phyloP scores from a whole-genome alignment of 78 protist genomes.

The Tieghemostelium lacteum region DNA sequence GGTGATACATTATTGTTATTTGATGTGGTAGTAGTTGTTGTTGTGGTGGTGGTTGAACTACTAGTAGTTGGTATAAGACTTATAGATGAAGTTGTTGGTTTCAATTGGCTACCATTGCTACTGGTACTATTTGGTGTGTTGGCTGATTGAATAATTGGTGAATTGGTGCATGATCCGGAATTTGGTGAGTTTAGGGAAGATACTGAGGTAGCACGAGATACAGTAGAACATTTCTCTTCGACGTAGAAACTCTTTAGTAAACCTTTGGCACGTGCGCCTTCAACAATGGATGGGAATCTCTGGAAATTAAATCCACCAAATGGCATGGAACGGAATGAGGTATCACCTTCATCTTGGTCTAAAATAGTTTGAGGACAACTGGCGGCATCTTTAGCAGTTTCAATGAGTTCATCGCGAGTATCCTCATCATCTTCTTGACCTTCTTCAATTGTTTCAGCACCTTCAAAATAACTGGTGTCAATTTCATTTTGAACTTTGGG shows the following conservation, averaged over 20 bases:
- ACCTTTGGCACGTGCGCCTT: constrained; percentile 72
- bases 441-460: constrained; percentile 23
- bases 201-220: constrained; percentile 36
- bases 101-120: too few species aligned
- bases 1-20: constrained; percentile 21
- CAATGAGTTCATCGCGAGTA: constrained; percentile 42
- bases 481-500: constrained; percentile 74
- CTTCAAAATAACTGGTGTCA: constrained; percentile 49
- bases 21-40: background rate
- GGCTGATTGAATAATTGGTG: constrained; percentile 29
- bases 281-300: constrained; percentile 70
- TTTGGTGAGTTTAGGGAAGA: constrained; percentile 28
- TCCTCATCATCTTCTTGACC: constrained; percentile 19
- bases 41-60: background rate
- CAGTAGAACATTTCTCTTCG: constrained; percentile 63
- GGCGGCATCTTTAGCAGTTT: constrained; percentile 41
- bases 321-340: constrained; percentile 40
- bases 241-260: constrained; percentile 66
- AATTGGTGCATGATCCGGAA: constrained; percentile 14
- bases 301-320: constrained; percentile 79
- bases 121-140: background rate
- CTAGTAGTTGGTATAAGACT: background rate
- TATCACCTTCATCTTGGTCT: constrained; percentile 22
- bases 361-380: background rate
- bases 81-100: too few species aligned